Evolutionary conservation across 176 grass and related monocot species (phyloP).

Genomic region (Hsuehochloa calcarea): DNA sequence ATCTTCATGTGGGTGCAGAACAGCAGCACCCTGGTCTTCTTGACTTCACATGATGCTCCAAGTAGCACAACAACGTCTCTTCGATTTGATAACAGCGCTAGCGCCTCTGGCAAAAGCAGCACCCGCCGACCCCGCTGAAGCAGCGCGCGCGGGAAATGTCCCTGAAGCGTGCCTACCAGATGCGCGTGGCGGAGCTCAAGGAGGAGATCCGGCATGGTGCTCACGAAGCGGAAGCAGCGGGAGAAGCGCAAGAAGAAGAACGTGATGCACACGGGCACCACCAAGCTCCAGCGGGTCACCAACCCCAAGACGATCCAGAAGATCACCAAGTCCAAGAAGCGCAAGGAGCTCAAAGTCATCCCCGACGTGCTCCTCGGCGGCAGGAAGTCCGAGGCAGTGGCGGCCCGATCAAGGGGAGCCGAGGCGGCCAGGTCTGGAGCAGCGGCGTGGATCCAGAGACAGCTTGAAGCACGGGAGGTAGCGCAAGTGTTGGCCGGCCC

Average conservation of each 20-base stretch:
- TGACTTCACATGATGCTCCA: too few relatives aligned
- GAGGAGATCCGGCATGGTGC: constrained; percentile 91
- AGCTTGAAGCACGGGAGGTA: too few relatives aligned
- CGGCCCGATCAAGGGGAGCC: too few relatives aligned
- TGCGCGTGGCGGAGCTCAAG: constrained; percentile 75
- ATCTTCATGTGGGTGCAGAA: too few relatives aligned
- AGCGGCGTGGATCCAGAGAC: too few relatives aligned
- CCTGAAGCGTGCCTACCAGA: constrained; percentile 76
- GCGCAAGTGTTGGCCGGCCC: too few relatives aligned
- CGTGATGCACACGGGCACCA: constrained; percentile 58
- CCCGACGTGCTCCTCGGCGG: constrained; percentile 68
- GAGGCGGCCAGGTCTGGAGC: too few relatives aligned
- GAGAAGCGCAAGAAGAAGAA: constrained; percentile 97
- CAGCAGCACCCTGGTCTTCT: too few relatives aligned
- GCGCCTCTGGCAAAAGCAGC: too few relatives aligned
- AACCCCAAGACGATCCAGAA: constrained; percentile 97
- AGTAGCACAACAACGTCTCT: too few relatives aligned
- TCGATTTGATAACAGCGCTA: too few relatives aligned
- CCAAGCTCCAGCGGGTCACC: constrained; percentile 75
- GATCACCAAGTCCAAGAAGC: constrained; percentile 91
- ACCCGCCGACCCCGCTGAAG: constrained; percentile 50
- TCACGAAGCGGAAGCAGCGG: constrained; percentile 75
- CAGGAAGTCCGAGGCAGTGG: constrained; percentile 44
- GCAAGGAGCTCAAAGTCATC: constrained; percentile 74
- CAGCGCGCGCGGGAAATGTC: constrained; percentile 74